Percentiles rank a stretch among this genome's conserved stretches.
phyloP scores from a whole-genome alignment of 2,329 filamentous ascomycete genomes.

The Stagonosporopsis vannaccii region DNA sequence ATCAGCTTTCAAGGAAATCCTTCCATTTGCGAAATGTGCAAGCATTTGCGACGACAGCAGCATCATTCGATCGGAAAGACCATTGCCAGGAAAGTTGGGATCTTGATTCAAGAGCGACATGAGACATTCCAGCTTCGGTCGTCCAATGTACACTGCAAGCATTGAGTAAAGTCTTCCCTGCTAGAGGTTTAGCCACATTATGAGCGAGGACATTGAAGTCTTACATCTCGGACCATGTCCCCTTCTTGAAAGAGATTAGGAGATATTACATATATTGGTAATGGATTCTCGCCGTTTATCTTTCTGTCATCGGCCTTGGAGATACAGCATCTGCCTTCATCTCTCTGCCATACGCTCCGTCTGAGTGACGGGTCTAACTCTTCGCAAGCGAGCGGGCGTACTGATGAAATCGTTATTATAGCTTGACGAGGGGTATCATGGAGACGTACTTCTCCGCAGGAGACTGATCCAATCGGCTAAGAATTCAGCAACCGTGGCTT shows the following conservation, averaged over 20 bases:
- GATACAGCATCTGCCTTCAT: too few species aligned
- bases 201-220: too few species aligned
- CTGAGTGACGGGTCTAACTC: neutral
- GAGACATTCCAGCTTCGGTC: neutral
- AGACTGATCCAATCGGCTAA: neutral
- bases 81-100: slow-evolving; percentile 4
- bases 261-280: too few species aligned
- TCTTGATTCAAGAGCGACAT: neutral
- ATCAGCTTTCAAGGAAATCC: too few species aligned
- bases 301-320: too few species aligned
- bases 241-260: too few species aligned
- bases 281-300: too few species aligned
- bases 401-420: neutral
- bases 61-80: too few species aligned
- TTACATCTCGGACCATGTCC: too few species aligned
- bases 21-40: too few species aligned
- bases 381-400: neutral
- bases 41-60: too few species aligned
- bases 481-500: neutral
- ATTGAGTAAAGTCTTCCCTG: neutral
- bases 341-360: neutral
- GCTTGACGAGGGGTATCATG: neutral
- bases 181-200: too few species aligned
- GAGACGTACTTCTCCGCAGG: neutral
- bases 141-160: neutral